Evolutionary conservation across 495 filamentous ascomycete genomes (phyloP), one percentile per base, ranked within the genome.

Genomic region (Rhizodiscina lignyota): DNA sequence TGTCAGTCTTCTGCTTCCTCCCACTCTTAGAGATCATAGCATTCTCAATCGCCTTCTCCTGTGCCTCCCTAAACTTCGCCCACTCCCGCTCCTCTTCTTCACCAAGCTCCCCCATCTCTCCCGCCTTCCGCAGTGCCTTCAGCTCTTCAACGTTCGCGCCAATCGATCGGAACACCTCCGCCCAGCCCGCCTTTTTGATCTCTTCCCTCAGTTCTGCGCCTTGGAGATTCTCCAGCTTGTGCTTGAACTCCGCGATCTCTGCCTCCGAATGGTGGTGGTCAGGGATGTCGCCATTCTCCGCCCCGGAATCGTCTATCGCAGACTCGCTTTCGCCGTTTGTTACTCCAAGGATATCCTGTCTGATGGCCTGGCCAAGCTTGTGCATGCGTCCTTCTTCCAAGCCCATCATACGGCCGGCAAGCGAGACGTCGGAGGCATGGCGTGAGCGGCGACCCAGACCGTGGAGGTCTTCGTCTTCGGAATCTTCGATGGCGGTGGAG

Each of bases 311-410:
- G 21, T 36, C 31, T 10, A 33, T 38, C 1, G 42, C 51, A 5
- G 64, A 59, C 13, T 61, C 59, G 18, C 10, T 6, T 11, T 6
- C 10, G 10, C 8, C 6, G 10, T 6, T 8, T 6, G 30, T 8
- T 6, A 6, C 10, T 12, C 15, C 6, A 8, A 77, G 53, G 47
- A 81, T 66, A 35, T 80, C 80, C 1, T 74, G 70, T 15, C 83
- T 74, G 39, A 94, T 65, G 41, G 77, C 70, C 49, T 91, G 83
- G 12, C 83, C 82, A 8, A 84, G 70, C 17, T 84, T 79, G 47
- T 92, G 79, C 40, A 87, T 71, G 24, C 77, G 79, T 30, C 80
- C 89, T 66, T 97, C 89, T 58, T 97, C 89, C 30, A 83, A 68
- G 8, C 78, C 74, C 32, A 87, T 72, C 17, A 76, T 79, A 33